Conservation (phyloP, 2,329 filamentous ascomycete species). For the Aspergillus oerlinghausenensis region DNA sequence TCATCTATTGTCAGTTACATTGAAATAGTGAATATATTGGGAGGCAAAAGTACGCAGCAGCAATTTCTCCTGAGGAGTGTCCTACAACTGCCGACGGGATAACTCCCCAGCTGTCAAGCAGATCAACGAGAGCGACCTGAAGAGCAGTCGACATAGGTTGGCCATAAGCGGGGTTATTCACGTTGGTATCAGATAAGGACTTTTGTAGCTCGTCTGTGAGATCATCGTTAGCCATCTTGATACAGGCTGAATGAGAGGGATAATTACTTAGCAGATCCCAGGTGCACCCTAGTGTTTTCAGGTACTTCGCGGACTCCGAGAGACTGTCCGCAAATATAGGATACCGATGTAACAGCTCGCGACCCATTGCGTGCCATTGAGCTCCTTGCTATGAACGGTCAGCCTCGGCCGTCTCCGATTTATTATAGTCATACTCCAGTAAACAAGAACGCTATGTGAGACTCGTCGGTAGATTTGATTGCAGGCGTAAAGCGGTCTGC, state of each 20-base stretch:
- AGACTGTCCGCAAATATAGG: constrained; percentile 10
- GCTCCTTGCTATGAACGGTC: constrained; percentile 19
- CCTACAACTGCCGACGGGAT: neutral
- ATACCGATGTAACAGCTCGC: constrained; percentile 14
- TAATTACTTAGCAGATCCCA: constrained; percentile 9
- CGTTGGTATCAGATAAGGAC: neutral
- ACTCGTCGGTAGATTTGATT: neutral
- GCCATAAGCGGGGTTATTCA: neutral
- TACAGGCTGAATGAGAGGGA: neutral
- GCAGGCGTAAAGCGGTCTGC: neutral
- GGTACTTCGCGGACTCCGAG: constrained; percentile 4
- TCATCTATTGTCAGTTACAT: neutral
- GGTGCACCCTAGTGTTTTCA: constrained; percentile 8
- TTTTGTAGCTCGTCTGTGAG: neutral
- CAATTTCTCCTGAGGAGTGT: neutral
- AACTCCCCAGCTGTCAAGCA: neutral
- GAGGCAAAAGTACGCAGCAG: neutral
- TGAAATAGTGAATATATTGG: neutral
- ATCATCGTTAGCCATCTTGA: neutral
- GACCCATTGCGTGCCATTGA: constrained; percentile 27
- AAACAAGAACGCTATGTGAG: neutral
- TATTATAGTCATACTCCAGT: neutral
- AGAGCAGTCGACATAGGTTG: neutral
- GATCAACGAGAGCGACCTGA: neutral
- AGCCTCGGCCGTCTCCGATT: neutral